Percentiles rank a stretch among this genome's conserved stretches.
phyloP scores from a whole-genome alignment of 495 filamentous ascomycete genomes.

The Massariosphaeria phaeospora region DNA sequence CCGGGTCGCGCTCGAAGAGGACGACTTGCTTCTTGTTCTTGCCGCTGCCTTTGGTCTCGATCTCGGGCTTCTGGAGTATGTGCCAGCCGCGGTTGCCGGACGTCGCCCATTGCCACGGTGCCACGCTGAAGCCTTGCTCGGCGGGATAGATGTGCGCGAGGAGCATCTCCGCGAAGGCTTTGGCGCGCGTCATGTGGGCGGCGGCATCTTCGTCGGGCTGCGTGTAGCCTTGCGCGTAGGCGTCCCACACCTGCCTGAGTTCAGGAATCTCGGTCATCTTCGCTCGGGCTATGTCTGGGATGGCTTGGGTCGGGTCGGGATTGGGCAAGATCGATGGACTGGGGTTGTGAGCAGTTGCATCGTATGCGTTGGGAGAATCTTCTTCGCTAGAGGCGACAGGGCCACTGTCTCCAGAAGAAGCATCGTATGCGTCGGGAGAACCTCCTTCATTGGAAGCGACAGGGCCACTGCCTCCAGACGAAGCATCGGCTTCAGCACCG shows the following conservation, averaged over 20 bases:
- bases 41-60: not conserved
- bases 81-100: not conserved
- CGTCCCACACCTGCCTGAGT: not conserved
- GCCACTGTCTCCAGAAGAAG: no score
- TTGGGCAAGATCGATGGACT: no score
- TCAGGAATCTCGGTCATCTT: slow-evolving; percentile 5
- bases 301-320: no score
- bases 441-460: no score
- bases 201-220: not conserved
- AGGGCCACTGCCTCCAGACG: no score
- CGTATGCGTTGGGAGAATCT: no score
- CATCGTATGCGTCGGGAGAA: no score
- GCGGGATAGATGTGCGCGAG: slow-evolving; percentile 6
- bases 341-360: no score
- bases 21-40: not conserved
- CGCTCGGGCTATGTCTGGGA: not conserved
- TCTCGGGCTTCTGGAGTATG: not conserved
- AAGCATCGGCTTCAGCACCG: no score
- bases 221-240: not conserved
- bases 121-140: slow-evolving; percentile 1
- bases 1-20: not conserved
- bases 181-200: not conserved
- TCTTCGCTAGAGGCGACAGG: no score
- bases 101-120: not conserved
- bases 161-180: not conserved